Evolutionary conservation across 805 yeast genomes (phyloP).

Genomic region (Nematodospora valgi): DNA sequence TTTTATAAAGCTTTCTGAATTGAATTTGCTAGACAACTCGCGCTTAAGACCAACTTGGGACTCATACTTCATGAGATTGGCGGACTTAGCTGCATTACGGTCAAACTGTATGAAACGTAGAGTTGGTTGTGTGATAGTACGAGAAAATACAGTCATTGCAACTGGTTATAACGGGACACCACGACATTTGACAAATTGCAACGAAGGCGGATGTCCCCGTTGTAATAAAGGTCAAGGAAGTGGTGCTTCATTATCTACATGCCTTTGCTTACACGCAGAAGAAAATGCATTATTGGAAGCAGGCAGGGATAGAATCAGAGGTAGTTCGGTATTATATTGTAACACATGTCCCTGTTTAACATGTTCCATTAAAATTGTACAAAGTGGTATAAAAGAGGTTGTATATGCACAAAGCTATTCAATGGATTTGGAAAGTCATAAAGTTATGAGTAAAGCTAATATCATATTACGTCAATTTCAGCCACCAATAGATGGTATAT

Average conservation of each 20-base stretch:
- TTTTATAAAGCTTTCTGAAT: constrained; percentile 37
- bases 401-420: constrained; percentile 90
- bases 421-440: constrained; percentile 79
- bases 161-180: constrained; percentile 99
- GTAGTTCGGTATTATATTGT: constrained; percentile 69
- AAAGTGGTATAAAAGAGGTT: constrained; percentile 85
- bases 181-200: constrained; percentile 79
- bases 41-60: constrained; percentile 94
- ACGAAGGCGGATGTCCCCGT: constrained; percentile 91
- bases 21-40: constrained; percentile 30
- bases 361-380: constrained; percentile 92
- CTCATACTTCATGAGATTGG: constrained; percentile 88
- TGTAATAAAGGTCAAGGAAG: constrained; percentile 69
- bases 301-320: constrained; percentile 74
- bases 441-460: constrained; percentile 71
- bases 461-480: constrained; percentile 56
- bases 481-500: constrained; percentile 40
- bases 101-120: constrained; percentile 96
- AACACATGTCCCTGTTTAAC: constrained; percentile 98
- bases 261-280: constrained; percentile 94
- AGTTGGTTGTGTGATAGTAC: constrained; percentile 93
- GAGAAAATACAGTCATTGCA: constrained; percentile 82
- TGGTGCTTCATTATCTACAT: constrained; percentile 72
- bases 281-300: constrained; percentile 94
- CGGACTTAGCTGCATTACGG: constrained; percentile 87